Percentiles rank a stretch among this genome's conserved stretches.
These are phyloP conservation scores for Solanum pinnatisectum DNA, from an alignment of 257 asterid species.

Conservation along the genomic window DNA sequence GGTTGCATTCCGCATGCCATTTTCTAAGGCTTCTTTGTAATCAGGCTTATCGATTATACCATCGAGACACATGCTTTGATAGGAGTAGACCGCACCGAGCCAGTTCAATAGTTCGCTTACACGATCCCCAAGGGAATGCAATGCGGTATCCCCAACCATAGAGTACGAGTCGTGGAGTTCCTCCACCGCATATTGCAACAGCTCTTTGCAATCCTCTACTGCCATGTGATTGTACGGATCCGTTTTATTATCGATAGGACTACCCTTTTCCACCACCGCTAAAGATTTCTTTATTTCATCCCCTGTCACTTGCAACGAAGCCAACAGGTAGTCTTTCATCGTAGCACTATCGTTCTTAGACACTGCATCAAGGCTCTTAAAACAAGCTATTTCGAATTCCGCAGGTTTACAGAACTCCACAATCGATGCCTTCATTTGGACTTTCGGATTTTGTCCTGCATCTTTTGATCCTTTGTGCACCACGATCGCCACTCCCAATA, in stretches of 20 bases:
- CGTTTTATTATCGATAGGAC: conserved; percentile 6
- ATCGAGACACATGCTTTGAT: conserved; percentile 47
- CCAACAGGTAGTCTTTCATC: conserved; percentile 41
- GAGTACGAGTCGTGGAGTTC: conserved; percentile 37
- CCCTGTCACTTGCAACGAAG: conserved; percentile 31
- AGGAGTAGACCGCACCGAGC: conserved; percentile 35
- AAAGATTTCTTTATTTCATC: conserved; percentile 28
- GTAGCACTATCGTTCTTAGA: conserved; percentile 46
- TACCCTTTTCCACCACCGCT: conserved; percentile 9
- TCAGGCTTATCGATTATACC: conserved; percentile 25
- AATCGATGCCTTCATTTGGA: conserved; percentile 33
- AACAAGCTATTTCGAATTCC: conserved; percentile 38
- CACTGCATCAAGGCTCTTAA: conserved; percentile 23
- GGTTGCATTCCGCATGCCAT: conserved; percentile 35
- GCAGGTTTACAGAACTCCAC: conserved; percentile 45
- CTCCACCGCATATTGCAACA: conserved; percentile 40
- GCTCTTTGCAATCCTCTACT: conserved; percentile 52
- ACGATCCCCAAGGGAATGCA: conserved; percentile 23
- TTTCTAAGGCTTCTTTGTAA: conserved; percentile 25
- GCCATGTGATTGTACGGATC: conserved; percentile 33
- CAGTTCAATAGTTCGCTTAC: conserved; percentile 46
- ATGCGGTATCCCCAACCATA: conserved; percentile 23
- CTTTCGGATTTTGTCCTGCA: background rate
- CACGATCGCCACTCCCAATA: conserved; percentile 39
- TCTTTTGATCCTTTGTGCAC: background rate